These are phyloP conservation scores for Lodderomyces parapsilosis DNA, from an alignment of 1,139 yeast species.

Conservation along the genomic window DNA sequence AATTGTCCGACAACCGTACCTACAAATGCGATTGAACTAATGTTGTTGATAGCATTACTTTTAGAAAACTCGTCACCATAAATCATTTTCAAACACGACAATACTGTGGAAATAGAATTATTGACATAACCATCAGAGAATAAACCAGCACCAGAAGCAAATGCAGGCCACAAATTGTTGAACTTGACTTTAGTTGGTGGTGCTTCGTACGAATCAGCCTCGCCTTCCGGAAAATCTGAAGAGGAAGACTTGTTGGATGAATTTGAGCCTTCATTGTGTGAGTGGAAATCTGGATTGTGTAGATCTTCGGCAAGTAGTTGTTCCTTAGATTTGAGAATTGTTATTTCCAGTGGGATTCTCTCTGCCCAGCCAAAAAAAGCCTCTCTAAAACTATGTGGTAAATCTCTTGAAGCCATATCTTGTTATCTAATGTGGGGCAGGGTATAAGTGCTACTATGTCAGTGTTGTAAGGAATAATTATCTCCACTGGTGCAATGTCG, in stretches of 20 bases:
- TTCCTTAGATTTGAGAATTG: conserved; percentile 25
- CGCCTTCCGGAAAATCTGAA: conserved; percentile 9
- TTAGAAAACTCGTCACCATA: conserved; percentile 62
- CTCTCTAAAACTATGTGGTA: conserved; percentile 44
- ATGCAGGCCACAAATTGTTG: conserved; percentile 61
- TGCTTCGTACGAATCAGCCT: conserved; percentile 5
- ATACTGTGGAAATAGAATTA: conserved; percentile 75
- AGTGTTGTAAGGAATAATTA: no score
- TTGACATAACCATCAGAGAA: conserved; percentile 90
- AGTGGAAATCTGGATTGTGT: conserved; percentile 10
- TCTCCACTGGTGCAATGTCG: no score
- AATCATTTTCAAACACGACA: conserved; percentile 62
- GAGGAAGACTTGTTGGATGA: background rate
- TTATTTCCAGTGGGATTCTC: conserved; percentile 22
- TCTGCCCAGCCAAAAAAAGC: conserved; percentile 39
- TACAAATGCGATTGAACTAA: conserved; percentile 81
- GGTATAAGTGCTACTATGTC: no score
- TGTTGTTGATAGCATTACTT: conserved; percentile 71
- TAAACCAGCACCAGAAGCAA: conserved; percentile 86
- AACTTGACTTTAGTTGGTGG: conserved; percentile 18
- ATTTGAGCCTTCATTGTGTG: background rate
- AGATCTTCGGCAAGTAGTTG: conserved; percentile 24
- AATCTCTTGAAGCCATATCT: conserved; percentile 49
- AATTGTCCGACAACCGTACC: conserved; percentile 92
- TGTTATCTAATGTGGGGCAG: background rate